A percentile compares a stretch with the other conserved stretches of the same genome.
These are phyloP conservation scores for Schoenoplectus tabernaemontani DNA, from an alignment of 202 grass and related monocot genomes.

Conservation along the genomic window DNA sequence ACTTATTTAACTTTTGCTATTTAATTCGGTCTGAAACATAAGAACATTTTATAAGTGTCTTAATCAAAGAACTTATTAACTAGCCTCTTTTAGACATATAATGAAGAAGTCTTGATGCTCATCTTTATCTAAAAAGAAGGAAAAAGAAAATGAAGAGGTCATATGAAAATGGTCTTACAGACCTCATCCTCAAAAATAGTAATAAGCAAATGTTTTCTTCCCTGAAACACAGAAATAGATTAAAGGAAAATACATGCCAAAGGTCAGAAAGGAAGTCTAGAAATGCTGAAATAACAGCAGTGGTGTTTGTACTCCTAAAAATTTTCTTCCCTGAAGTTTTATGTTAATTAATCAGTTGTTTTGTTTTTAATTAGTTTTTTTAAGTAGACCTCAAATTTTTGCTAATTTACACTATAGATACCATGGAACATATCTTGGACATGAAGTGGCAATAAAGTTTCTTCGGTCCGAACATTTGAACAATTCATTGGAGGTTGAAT, in stretches of 20 bases:
- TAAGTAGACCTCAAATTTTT: not conserved
- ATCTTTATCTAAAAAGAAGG: not conserved
- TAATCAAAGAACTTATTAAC: not conserved
- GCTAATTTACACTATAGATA: slow-evolving; percentile 40
- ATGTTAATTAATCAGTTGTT: not conserved
- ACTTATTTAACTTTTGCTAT: not conserved
- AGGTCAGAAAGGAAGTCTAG: not conserved
- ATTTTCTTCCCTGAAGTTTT: not conserved
- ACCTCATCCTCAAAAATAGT: not conserved
- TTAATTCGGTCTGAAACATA: not conserved
- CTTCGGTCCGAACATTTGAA: slow-evolving; percentile 60
- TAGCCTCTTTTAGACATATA: not conserved
- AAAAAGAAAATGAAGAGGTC: not conserved
- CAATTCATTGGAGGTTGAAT: slow-evolving; percentile 62
- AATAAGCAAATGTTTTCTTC: not conserved
- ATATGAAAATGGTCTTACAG: not conserved
- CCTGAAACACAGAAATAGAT: not conserved
- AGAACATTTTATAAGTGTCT: not conserved
- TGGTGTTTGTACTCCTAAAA: not conserved
- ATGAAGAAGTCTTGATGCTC: not conserved
- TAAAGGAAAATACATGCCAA: not conserved
- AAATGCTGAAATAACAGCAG: not conserved
- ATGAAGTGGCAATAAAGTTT: slow-evolving; percentile 80
- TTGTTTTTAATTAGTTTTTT: not conserved
- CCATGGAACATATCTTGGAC: slow-evolving; percentile 60